Evolutionary conservation across 2,329 filamentous ascomycete genomes (phyloP).

Genomic region (Coniella lustricola): DNA sequence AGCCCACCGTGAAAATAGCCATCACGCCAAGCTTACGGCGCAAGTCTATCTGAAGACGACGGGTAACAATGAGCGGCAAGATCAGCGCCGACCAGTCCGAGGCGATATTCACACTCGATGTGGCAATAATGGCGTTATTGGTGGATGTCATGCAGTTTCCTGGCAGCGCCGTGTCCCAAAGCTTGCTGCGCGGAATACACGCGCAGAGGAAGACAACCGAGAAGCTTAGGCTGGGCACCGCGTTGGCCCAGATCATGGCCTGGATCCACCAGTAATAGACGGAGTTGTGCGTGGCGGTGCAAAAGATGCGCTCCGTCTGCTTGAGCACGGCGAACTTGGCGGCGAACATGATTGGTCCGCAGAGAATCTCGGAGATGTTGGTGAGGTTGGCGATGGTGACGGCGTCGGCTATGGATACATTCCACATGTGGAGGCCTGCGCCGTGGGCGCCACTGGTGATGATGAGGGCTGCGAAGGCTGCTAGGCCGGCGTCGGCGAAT

Average conservation of each 20-base stretch:
- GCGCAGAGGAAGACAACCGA: slow-evolving; percentile 12
- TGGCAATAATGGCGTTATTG: background rate
- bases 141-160: slow-evolving; percentile 14
- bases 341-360: slow-evolving; percentile 10
- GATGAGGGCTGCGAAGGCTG: background rate
- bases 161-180: slow-evolving; percentile 12
- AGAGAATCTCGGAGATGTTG: slow-evolving; percentile 15
- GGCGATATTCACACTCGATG: slow-evolving; percentile 8
- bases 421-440: slow-evolving; percentile 7
- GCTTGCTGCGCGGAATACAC: slow-evolving; percentile 16
- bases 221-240: slow-evolving; percentile 2
- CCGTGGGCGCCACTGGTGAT: background rate
- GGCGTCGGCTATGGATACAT: slow-evolving; percentile 7
- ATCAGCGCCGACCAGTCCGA: slow-evolving; percentile 4
- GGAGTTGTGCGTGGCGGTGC: background rate
- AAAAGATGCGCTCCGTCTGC: slow-evolving; percentile 17
- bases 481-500: background rate
- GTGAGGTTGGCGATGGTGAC: background rate
- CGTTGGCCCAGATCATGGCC: slow-evolving; percentile 14
- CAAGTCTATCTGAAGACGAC: background rate
- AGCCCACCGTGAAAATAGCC: background rate
- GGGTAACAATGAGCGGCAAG: background rate
- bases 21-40: background rate
- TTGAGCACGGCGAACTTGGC: slow-evolving; percentile 17
- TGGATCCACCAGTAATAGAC: background rate